Base-by-base conservation (phyloP, 306 rosid genomes). In the Heteromeles arbutifolia region DNA sequence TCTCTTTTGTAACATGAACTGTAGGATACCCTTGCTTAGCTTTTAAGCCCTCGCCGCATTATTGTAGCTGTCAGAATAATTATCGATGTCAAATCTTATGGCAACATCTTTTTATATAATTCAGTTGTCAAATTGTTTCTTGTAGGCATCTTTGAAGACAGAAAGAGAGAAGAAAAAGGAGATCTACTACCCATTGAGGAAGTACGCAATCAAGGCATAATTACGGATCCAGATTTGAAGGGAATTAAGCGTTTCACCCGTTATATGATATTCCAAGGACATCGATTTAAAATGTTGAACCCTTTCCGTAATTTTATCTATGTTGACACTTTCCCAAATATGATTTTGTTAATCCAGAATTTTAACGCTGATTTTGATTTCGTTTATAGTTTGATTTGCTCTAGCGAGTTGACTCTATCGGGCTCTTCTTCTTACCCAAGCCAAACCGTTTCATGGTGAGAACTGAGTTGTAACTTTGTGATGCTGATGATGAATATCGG, bases 131-230 rank as follows among this genome's bases (percentile, higher is more conserved):
- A 72, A 68, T 39, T 25, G 22, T 32, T 34, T 62, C 57, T 50
- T 70, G 44, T 81, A 93, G 97, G 87, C 88, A 0, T 91, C 97
- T 2, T 81, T 93, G 82, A 90, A 88, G 80, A 93, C 97, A 0
- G 97, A 91, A 74, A 69, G 93, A 29, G 59, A 93, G 88, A 88
- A 87, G 86, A 82, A 82, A 78, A 91, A 75, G 65, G 97, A 91
- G 75, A 82, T 87, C 69, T 91, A 91, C 80, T 93, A 82, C 78
- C 98, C 98, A 12, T 12, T 87, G 86, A 93, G 98, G 88, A 93
- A 91, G 69, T 93, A 82, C 69, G 98, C 98, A 9, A 87, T 93
- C 69, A 93, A 93, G 84, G 98, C 88, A 77, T 93, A 88, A 81
- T 75, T 34, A 37, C 34, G 21, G 52, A 13, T 74, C 5, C 58